Evolutionary conservation across 2,329 filamentous ascomycete species (phyloP), one percentile per base, ranked within the genome.

Genomic region (Aurifilum marmelostoma): DNA sequence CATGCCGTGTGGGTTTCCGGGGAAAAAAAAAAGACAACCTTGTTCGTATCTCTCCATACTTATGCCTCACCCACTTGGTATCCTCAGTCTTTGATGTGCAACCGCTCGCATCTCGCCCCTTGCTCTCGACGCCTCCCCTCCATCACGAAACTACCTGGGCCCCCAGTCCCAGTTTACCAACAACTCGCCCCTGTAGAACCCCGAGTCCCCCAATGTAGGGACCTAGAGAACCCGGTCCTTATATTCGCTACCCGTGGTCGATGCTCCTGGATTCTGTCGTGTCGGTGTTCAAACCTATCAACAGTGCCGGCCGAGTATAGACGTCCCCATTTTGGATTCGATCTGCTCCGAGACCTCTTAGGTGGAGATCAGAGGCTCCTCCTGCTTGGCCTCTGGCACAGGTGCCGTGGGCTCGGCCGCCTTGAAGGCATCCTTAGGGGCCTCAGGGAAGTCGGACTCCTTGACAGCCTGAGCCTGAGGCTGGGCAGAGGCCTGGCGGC

Each of bases 391-490:
- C 12, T 67, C 69, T 4, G 80, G 77, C 71, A 79, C 78, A 54
- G 75, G 73, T 71, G 50, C 58, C 47, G 76, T 75, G 58, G 70
- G 63, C 69, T 70, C 67, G 63, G 64, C 37, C 16, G 54, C 69
- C 64, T 78, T 76, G 71, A 80, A 69, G 29, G 83, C 81, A 67
- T 79, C 72, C 74, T 77, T 79, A 67, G 80, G 80, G 39, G 77
- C 82, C 61, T 80, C 76, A 5, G 85, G 84, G 76, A 88, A 86
- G 73, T 87, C 85, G 58, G 81, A 75, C 47, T 82, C 80, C 75
- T 81, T 80, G 73, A 83, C 73, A 11, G 50, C 74, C 79, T 61
- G 71, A 65, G 58, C 70, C 58, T 65, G 65, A 43, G 83, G 79
- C 52, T 83, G 81, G 34, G 63, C 3, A 18, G 63, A 47, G 67